Percentiles rank a stretch among this genome's conserved stretches.
Conservation (phyloP, 2,329 filamentous ascomycete genomes). For the Talaromyces atroroseus region DNA sequence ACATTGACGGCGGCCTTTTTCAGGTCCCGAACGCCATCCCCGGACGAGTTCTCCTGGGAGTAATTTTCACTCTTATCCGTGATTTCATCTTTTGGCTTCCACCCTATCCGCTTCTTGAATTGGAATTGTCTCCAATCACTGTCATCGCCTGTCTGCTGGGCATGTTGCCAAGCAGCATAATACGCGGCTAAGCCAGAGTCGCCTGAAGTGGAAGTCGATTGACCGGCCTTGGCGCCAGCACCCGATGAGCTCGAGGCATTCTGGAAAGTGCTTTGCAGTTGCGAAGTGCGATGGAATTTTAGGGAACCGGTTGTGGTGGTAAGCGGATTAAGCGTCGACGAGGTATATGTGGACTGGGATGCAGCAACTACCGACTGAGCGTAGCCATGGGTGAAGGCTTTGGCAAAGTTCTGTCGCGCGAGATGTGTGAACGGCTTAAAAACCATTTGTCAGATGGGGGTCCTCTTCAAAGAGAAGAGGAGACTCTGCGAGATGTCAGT, state of each 20-base stretch:
- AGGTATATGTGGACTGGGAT: constrained; percentile 71
- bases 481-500: constrained; percentile 36
- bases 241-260: constrained; percentile 48
- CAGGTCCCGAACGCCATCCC: constrained; percentile 52
- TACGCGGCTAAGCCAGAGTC: constrained; percentile 79
- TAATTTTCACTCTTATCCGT: constrained; percentile 22
- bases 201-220: constrained; percentile 49
- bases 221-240: constrained; percentile 50
- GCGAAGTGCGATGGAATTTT: constrained; percentile 52
- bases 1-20: constrained; percentile 48
- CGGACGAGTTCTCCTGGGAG: constrained; percentile 33
- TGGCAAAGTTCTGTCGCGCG: constrained; percentile 95
- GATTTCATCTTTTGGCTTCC: constrained; percentile 58
- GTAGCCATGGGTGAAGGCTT: constrained; percentile 96
- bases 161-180: constrained; percentile 81
- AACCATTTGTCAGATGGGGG: constrained; percentile 77
- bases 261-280: constrained; percentile 75
- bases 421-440: constrained; percentile 68
- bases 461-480: constrained; percentile 61
- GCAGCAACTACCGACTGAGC: constrained; percentile 95
- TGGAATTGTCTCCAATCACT: constrained; percentile 90
- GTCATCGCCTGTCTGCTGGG: constrained; percentile 62
- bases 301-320: constrained; percentile 43
- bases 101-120: constrained; percentile 81
- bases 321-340: constrained; percentile 52